phyloP scores from a whole-genome alignment of 2,329 filamentous ascomycete genomes.

The Akanthomyces dipterigenus region DNA sequence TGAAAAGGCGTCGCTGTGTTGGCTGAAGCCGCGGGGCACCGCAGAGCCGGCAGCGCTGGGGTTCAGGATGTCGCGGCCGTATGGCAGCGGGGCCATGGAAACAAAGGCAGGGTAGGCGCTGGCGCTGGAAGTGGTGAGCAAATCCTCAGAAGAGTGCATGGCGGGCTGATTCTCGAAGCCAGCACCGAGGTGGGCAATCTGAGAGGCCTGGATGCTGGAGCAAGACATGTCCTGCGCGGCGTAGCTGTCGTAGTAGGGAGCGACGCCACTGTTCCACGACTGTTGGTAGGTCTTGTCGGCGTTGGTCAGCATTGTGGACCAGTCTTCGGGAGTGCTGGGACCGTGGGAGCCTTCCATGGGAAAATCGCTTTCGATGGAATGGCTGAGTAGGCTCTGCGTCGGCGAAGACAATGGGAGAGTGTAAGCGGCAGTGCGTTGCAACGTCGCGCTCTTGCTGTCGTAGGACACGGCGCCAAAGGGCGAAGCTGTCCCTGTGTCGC shows the following conservation, averaged over 20 bases:
- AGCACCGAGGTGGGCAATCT: constrained; percentile 9
- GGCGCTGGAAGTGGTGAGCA: not conserved
- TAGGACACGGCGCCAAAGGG: constrained; percentile 5
- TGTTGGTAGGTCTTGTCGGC: constrained; percentile 7
- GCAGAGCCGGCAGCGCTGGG: not conserved
- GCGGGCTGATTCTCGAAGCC: constrained; percentile 4
- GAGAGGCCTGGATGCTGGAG: constrained; percentile 4
- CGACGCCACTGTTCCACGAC: constrained; percentile 7
- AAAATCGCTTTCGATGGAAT: constrained; percentile 33
- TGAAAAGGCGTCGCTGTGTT: constrained; percentile 7
- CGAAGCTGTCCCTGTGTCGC: constrained; percentile 10
- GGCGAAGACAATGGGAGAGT: constrained; percentile 31
- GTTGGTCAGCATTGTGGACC: constrained; percentile 25
- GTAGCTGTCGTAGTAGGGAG: constrained; percentile 10
- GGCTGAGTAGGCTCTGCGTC: constrained; percentile 31
- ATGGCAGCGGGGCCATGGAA: constrained; percentile 7
- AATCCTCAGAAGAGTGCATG: constrained; percentile 2
- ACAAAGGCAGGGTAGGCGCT: constrained; percentile 11
- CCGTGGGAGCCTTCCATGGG: constrained; percentile 22
- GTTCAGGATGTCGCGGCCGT: not conserved
- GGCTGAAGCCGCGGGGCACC: constrained; percentile 10
- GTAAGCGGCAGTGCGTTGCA: constrained; percentile 28
- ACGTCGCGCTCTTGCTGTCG: constrained; percentile 16
- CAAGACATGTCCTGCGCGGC: constrained; percentile 8
- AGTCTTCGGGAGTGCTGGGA: constrained; percentile 33